phyloP scores from a whole-genome alignment of 805 yeast species.

The Metschnikowia matae region DNA sequence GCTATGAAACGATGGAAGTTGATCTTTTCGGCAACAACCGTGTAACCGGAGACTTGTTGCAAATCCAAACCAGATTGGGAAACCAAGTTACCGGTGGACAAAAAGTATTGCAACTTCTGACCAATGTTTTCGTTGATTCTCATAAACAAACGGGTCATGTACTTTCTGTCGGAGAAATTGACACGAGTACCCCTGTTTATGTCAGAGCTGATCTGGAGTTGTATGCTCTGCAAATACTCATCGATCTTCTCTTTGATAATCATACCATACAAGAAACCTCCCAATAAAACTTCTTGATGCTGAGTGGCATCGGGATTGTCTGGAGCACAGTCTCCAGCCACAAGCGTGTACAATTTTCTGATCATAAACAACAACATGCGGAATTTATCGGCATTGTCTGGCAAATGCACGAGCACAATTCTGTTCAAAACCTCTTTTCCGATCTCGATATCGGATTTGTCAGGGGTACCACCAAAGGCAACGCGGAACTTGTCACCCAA shows the following conservation, averaged over 20 bases:
- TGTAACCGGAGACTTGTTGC: slow-evolving; percentile 96
- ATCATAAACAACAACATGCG: slow-evolving; percentile 89
- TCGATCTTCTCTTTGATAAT: slow-evolving; percentile 94
- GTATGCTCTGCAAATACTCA: slow-evolving; percentile 75
- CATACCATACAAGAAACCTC: slow-evolving; percentile 96
- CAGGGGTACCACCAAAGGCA: slow-evolving; percentile 85
- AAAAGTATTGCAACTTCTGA: slow-evolving; percentile 86
- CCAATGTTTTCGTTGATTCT: slow-evolving; percentile 92
- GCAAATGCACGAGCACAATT: slow-evolving; percentile 86
- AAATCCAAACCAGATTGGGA: slow-evolving; percentile 96
- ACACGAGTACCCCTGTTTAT: slow-evolving; percentile 75
- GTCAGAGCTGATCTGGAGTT: slow-evolving; percentile 72
- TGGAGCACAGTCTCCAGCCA: slow-evolving; percentile 94
- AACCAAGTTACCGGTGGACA: slow-evolving; percentile 95
- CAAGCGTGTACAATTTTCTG: slow-evolving; percentile 88
- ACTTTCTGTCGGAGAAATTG: slow-evolving; percentile 78
- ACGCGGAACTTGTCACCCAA: slow-evolving; percentile 95
- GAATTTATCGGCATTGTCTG: slow-evolving; percentile 73
- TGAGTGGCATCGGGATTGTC: slow-evolving; percentile 99
- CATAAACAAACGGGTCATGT: slow-evolving; percentile 71
- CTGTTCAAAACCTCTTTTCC: slow-evolving; percentile 79
- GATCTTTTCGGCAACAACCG: slow-evolving; percentile 98
- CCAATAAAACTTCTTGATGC: slow-evolving; percentile 93
- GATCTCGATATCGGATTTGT: slow-evolving; percentile 82
- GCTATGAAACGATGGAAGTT: slow-evolving; percentile 95